Percentiles rank a stretch among this genome's conserved stretches.
Evolutionary conservation across 2,329 filamentous ascomycete species (phyloP).

Genomic region (Acephala macrosclerotiorum): DNA sequence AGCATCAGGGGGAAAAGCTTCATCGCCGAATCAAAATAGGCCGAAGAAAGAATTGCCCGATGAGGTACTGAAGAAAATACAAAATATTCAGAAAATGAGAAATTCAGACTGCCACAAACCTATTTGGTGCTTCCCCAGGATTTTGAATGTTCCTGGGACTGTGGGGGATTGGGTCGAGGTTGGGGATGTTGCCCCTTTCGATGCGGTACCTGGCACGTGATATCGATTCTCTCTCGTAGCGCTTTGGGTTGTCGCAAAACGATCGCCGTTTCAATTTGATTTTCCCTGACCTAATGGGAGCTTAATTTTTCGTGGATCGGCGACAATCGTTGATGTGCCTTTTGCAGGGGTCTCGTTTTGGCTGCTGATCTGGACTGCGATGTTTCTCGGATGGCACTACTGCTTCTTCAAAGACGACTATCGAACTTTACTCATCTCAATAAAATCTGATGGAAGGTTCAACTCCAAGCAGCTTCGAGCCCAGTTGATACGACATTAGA

Average conservation of each 20-base stretch:
- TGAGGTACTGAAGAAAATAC: not conserved
- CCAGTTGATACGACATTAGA: not conserved
- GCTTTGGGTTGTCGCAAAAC: not conserved
- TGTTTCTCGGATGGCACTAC: not conserved
- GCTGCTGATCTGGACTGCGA: no score
- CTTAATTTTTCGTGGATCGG: no score
- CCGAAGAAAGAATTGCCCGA: not conserved
- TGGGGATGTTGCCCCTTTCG: not conserved
- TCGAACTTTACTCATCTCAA: slow-evolving; percentile 2
- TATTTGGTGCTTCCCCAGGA: not conserved
- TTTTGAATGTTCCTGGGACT: not conserved
- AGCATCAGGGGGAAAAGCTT: not conserved
- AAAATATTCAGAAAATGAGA: not conserved
- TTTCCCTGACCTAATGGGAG: no score
- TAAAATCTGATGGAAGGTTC: not conserved
- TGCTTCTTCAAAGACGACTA: not conserved
- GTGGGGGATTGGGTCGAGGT: not conserved
- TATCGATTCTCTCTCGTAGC: not conserved
- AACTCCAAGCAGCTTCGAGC: not conserved
- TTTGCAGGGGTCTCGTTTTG: not conserved
- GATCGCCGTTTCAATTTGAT: no score
- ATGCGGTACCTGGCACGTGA: not conserved
- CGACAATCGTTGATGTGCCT: not conserved
- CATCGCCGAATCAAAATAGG: slow-evolving; percentile 1
- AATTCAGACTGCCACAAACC: not conserved